phyloP scores from a whole-genome alignment of 2,329 filamentous ascomycete genomes.

The Rhynchosporium graminicola region DNA sequence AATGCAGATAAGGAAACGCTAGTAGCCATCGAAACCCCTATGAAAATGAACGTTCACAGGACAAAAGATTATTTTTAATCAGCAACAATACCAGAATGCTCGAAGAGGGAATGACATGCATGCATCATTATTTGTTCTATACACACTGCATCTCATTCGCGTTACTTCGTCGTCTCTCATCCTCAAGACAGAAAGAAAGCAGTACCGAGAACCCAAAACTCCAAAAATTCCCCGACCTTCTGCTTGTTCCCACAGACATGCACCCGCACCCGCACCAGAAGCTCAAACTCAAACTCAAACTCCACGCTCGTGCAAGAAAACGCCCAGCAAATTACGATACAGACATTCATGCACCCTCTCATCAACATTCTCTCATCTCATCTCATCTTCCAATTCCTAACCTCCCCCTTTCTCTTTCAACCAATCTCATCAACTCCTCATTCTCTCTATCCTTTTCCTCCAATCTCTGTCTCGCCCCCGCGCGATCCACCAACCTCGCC shows the following conservation, averaged over 20 bases:
- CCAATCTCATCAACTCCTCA: constrained; percentile 64
- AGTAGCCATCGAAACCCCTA: too few relatives aligned
- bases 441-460: constrained; percentile 76
- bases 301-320: constrained; percentile 1
- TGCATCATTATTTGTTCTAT: too few relatives aligned
- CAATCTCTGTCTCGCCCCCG: constrained; percentile 76
- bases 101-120: too few relatives aligned
- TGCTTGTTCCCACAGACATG: not conserved
- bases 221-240: not conserved
- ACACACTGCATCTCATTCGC: too few relatives aligned
- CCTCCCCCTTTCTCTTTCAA: constrained; percentile 46
- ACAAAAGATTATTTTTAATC: too few relatives aligned
- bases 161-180: too few relatives aligned
- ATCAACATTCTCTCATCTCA: not conserved
- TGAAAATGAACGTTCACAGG: too few relatives aligned
- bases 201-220: too few relatives aligned
- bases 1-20: too few relatives aligned
- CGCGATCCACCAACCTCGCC: constrained; percentile 79
- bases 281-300: not conserved
- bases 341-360: not conserved
- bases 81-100: too few relatives aligned
- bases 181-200: too few relatives aligned
- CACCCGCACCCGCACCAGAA: not conserved
- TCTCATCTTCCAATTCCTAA: constrained; percentile 20
- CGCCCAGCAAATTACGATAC: not conserved